Conservation (phyloP, 345 rosid genomes). For the Populus deltoides region DNA sequence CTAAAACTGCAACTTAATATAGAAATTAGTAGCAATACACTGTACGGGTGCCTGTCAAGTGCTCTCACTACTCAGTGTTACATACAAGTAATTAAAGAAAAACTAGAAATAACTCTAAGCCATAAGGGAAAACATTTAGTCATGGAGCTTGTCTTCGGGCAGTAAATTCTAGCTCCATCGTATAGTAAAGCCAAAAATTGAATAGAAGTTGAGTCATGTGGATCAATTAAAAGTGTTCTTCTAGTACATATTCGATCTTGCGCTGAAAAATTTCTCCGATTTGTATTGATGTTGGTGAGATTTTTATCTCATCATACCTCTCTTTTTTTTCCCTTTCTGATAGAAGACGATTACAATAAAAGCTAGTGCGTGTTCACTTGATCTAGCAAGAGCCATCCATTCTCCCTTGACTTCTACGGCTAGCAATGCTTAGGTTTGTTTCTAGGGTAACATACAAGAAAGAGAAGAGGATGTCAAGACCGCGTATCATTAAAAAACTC, state of each 20-base stretch:
- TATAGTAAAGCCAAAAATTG: not conserved
- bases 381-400: not conserved
- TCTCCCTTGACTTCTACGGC: not conserved
- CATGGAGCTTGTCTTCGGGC: not conserved
- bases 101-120: not conserved
- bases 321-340: not conserved
- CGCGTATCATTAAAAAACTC: not conserved
- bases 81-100: not conserved
- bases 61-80: not conserved
- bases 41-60: not conserved
- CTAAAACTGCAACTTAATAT: not conserved
- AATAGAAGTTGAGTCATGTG: not conserved
- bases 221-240: not conserved
- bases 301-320: not conserved
- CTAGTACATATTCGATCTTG: not conserved
- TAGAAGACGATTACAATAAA: not conserved
- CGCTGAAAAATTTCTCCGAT: not conserved
- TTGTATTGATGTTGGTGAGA: not conserved
- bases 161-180: not conserved
- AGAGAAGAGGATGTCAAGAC: not conserved
- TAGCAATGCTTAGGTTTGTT: constrained; percentile 2
- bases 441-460: constrained; percentile 2
- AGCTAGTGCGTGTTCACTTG: not conserved
- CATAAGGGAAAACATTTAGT: not conserved
- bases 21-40: not conserved